phyloP scores from a whole-genome alignment of 306 rosid genomes.

The Carpinus viminea region DNA sequence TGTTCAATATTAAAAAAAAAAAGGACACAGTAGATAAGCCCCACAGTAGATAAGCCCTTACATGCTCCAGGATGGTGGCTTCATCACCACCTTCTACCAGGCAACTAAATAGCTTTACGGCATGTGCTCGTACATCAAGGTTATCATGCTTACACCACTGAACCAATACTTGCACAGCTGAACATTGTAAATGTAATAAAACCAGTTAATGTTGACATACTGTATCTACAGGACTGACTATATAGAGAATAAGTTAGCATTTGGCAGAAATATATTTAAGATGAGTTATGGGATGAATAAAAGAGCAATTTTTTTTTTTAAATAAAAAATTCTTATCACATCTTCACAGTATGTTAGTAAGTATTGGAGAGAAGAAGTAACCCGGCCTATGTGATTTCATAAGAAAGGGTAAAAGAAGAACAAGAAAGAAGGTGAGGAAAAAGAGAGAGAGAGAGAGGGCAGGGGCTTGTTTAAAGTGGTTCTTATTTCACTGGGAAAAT shows the following conservation, averaged over 20 bases:
- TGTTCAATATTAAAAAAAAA: no score
- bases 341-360: neutral
- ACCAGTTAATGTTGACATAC: constrained; percentile 24
- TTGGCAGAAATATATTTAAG: neutral
- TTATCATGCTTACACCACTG: constrained; percentile 54
- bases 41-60: no score
- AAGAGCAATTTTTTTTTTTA: neutral
- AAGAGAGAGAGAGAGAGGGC: no score
- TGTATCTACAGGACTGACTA: constrained; percentile 17
- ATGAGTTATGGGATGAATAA: constrained; percentile 2
- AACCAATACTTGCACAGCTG: constrained; percentile 61
- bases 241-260: constrained; percentile 17
- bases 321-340: no score
- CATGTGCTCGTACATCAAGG: constrained; percentile 58
- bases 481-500: neutral
- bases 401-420: neutral
- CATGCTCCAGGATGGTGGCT: constrained; percentile 49
- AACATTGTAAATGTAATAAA: constrained; percentile 49
- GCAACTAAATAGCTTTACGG: constrained; percentile 68
- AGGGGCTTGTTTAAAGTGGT: neutral
- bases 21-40: no score
- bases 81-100: constrained; percentile 52
- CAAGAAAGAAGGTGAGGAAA: neutral
- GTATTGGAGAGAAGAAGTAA: neutral
- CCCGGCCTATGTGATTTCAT: neutral